Evolutionary conservation across 495 filamentous ascomycete species (phyloP), one percentile per base, ranked within the genome.

Genomic region (Trichodelitschia bisporula): DNA sequence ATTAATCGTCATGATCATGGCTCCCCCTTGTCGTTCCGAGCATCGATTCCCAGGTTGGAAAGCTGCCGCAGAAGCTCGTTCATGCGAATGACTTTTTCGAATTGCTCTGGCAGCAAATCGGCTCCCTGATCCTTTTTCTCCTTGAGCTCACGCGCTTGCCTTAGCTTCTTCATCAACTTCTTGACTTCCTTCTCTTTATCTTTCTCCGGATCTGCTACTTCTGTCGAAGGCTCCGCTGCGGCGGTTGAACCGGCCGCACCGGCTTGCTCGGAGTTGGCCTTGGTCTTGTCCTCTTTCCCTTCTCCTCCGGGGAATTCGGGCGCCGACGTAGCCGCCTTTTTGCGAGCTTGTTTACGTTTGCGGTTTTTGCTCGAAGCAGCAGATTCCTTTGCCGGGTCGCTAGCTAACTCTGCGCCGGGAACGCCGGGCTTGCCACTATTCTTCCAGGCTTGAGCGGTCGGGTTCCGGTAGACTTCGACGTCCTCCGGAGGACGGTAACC

Each of bases 81-180:
- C 44, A 99, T 89, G 51, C 83, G 90, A 44, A 90, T 86, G 27
- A 99, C 74, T 56, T 99, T 99, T 36, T 80, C 83, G 31, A 95
- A 71, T 55, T 99, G 89, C 51, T 99, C 89, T 0, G 89, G 89
- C 10, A 91, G 56, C 37, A 99, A 49, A 0, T 59, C 55, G 37
- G 74, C 72, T 15, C 86, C 89, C 21, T 68, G 64, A 15, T 91
- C 76, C 52, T 92, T 90, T 59, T 91, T 92, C 41, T 69, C 72
- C 42, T 75, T 72, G 25, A 99, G 55, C 1, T 95, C 86, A 38
- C 72, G 72, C 2, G 86, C 86, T 47, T 95, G 89, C 35, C 76
- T 67, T 21, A 99, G 61, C 47, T 95, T 99, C 57, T 99, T 99
- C 53, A 73, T 77, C n/a, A 99, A 54, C 33, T 77, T 84, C 34